These are phyloP conservation scores for Huiozyma sinensis DNA, from an alignment of 805 yeast species.

Conservation along the genomic window DNA sequence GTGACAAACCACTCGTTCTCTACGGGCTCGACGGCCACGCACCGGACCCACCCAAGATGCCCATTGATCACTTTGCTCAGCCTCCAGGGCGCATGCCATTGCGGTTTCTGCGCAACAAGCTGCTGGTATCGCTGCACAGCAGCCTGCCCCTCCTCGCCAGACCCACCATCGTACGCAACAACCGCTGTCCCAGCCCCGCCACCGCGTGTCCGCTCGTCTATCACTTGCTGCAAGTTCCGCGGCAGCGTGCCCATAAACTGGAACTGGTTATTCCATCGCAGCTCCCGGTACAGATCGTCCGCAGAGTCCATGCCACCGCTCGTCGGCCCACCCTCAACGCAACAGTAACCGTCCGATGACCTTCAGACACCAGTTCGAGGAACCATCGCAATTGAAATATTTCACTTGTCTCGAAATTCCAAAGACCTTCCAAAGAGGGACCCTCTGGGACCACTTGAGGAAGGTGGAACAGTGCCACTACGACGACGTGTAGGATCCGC, in stretches of 20 bases:
- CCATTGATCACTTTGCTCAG: slow-evolving; percentile 69
- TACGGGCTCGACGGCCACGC: slow-evolving; percentile 67
- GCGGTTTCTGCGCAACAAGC: slow-evolving; percentile 18
- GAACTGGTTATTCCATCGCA: slow-evolving; percentile 26
- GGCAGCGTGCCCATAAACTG: slow-evolving; percentile 20
- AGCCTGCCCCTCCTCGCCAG: slow-evolving; percentile 3
- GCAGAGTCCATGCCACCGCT: too few species aligned
- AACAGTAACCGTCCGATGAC: too few species aligned
- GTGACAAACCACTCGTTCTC: slow-evolving; percentile 86
- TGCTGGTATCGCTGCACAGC: slow-evolving; percentile 18
- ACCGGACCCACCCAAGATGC: slow-evolving; percentile 86
- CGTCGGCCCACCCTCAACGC: too few species aligned
- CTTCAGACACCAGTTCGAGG: too few species aligned
- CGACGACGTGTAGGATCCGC: neutral
- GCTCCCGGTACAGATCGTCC: slow-evolving; percentile 20
- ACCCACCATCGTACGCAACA: neutral
- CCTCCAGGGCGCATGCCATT: slow-evolving; percentile 60
- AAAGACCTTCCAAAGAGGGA: too few species aligned
- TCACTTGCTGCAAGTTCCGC: slow-evolving; percentile 17
- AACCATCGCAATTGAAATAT: too few species aligned
- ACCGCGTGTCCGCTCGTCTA: slow-evolving; percentile 9
- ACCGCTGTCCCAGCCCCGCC: neutral
- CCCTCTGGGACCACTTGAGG: too few species aligned
- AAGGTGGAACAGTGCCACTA: too few species aligned
- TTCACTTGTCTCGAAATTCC: too few species aligned